A percentile compares a stretch with the other conserved stretches of the same genome.
Evolutionary conservation across 352 stramenopile genomes (phyloP).

Genomic region (Globisporangium nodosum): DNA sequence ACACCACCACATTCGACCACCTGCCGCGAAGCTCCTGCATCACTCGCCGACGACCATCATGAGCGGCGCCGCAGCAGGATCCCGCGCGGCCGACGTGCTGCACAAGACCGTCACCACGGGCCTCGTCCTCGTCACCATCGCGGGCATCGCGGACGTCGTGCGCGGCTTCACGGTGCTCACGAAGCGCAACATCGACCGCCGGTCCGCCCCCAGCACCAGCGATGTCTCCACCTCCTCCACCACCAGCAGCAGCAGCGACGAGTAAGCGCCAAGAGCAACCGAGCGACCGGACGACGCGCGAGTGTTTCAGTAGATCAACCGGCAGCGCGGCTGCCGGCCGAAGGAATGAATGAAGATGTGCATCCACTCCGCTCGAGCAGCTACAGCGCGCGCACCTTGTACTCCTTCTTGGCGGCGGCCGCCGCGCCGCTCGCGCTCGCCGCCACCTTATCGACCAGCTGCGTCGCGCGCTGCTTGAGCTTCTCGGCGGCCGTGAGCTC

Average conservation of each 20-base stretch:
- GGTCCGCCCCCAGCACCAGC: constrained; percentile 18
- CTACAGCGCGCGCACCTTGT: constrained; percentile 53
- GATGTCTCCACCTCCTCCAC: constrained; percentile 7
- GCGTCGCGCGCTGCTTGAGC: constrained; percentile 29
- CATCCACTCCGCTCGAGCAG: neutral
- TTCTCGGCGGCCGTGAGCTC: constrained; percentile 53
- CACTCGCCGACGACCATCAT: neutral
- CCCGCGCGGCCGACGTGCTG: constrained; percentile 60
- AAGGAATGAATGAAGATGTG: constrained; percentile 4
- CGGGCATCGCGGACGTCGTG: constrained; percentile 67
- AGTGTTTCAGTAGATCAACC: constrained; percentile 16
- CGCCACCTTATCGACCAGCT: constrained; percentile 38
- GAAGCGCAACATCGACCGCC: constrained; percentile 73
- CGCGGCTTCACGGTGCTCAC: constrained; percentile 75
- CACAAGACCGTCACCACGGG: constrained; percentile 81
- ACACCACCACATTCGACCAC: neutral
- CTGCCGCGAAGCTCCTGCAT: neutral
- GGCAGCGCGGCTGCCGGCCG: neutral
- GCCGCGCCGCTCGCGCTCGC: constrained; percentile 26
- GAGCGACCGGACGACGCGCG: neutral
- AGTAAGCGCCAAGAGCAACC: constrained; percentile 15
- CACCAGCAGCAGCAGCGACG: constrained; percentile 10
- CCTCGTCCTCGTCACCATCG: constrained; percentile 60
- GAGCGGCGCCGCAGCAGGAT: constrained; percentile 23
- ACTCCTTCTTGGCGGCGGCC: constrained; percentile 57